Percentiles rank a stretch among this genome's conserved stretches.
phyloP scores from a whole-genome alignment of 2,329 filamentous ascomycete genomes.

The Coccinonectria pachysandricola region DNA sequence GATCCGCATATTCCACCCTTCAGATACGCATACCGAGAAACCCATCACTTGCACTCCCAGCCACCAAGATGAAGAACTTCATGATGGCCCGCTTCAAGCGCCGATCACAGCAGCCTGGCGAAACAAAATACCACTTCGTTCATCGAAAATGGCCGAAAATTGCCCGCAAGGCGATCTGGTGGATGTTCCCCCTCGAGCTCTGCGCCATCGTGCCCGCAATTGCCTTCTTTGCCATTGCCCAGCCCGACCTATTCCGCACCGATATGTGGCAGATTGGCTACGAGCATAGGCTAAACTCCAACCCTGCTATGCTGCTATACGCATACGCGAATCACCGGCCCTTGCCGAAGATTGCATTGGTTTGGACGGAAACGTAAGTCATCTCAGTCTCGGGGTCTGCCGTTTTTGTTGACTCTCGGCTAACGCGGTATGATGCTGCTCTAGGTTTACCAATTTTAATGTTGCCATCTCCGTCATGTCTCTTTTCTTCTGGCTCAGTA shows the following conservation, averaged over 20 bases:
- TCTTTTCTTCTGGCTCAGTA: slow-evolving; percentile 65
- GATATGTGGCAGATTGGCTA: slow-evolving; percentile 64
- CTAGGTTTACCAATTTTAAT: slow-evolving; percentile 64
- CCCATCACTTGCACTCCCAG: no score
- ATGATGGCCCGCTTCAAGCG: slow-evolving; percentile 8
- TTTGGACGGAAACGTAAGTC: slow-evolving; percentile 65
- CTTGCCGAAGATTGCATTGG: slow-evolving; percentile 51
- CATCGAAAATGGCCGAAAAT: slow-evolving; percentile 46
- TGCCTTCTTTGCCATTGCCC: slow-evolving; percentile 61
- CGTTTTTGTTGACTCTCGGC: no score
- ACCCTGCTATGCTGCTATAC: slow-evolving; percentile 58
- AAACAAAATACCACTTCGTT: slow-evolving; percentile 40
- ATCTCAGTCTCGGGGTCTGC: no score
- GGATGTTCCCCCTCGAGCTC: slow-evolving; percentile 57
- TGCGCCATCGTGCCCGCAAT: slow-evolving; percentile 53
- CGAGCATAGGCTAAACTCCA: slow-evolving; percentile 63
- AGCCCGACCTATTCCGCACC: slow-evolving; percentile 62
- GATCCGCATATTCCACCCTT: no score
- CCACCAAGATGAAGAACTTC: slow-evolving; percentile 20
- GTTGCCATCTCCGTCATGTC: slow-evolving; percentile 66
- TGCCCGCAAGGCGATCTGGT: slow-evolving; percentile 45
- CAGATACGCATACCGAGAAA: slow-evolving; percentile 1
- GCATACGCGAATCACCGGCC: slow-evolving; percentile 62
- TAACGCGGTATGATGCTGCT: no score
- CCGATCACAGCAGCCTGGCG: slow-evolving; percentile 8